Evolutionary conservation across 2,329 filamentous ascomycete species (phyloP).

Genomic region (Phialophora macrospora): DNA sequence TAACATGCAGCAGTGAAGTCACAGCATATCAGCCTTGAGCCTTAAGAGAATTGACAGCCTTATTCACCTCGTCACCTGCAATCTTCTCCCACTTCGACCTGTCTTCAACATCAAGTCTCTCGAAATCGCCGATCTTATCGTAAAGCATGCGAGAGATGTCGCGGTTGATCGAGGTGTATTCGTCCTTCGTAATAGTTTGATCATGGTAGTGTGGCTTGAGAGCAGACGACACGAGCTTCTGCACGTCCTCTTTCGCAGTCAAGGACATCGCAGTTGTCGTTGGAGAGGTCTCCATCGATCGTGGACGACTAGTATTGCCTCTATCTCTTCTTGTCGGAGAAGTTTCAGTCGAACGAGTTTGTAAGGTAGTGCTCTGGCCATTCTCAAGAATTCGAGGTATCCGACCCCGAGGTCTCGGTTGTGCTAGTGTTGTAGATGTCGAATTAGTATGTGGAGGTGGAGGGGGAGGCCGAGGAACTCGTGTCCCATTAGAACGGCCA

Average conservation of each 20-base stretch:
- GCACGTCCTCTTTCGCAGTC: conserved; percentile 84
- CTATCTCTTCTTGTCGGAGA: conserved; percentile 64
- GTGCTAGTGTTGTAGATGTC: conserved; percentile 28
- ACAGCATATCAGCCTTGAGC: conserved; percentile 26
- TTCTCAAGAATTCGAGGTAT: conserved; percentile 39
- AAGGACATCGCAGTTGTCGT: conserved; percentile 70
- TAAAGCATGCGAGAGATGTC: conserved; percentile 88
- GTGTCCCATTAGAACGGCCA: conserved; percentile 20
- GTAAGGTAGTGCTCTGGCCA: conserved; percentile 50
- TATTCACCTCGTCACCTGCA: conserved; percentile 77
- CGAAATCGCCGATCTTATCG: conserved; percentile 63
- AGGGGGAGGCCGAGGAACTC: neutral
- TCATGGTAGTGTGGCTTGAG: conserved; percentile 83
- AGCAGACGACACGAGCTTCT: conserved; percentile 81
- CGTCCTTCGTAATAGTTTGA: conserved; percentile 79
- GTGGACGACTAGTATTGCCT: conserved; percentile 44
- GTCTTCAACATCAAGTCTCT: conserved; percentile 67
- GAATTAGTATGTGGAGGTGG: neutral
- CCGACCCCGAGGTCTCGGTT: conserved; percentile 36
- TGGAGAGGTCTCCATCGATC: conserved; percentile 69
- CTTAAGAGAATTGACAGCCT: conserved; percentile 54
- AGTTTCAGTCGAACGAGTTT: conserved; percentile 61
- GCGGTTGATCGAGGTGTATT: conserved; percentile 91
- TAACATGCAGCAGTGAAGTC: conserved; percentile 17
- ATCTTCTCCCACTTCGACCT: conserved; percentile 74